phyloP scores from a whole-genome alignment of 495 filamentous ascomycete species.

The Podospora appendiculata region DNA sequence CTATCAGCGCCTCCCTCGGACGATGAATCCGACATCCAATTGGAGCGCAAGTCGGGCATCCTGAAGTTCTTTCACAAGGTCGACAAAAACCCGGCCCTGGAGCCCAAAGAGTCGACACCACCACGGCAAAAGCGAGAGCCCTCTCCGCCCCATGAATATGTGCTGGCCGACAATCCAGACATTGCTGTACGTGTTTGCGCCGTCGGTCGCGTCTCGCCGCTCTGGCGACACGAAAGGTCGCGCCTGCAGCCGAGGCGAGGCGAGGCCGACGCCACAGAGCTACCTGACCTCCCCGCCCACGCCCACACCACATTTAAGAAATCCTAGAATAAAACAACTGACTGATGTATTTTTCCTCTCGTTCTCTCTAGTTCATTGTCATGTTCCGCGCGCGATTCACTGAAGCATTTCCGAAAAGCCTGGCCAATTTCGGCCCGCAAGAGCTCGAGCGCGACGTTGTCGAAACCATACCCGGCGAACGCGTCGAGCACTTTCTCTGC shows the following conservation, averaged over 20 bases:
- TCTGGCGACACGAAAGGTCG: slow-evolving; percentile 31
- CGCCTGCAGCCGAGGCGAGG: slow-evolving; percentile 14
- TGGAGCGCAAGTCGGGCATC: slow-evolving; percentile 43
- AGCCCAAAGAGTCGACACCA: slow-evolving; percentile 45
- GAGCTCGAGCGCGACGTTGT: slow-evolving; percentile 84
- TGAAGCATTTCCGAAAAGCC: slow-evolving; percentile 77
- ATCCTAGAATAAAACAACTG: not conserved
- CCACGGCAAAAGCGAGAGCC: slow-evolving; percentile 68
- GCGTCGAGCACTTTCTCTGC: slow-evolving; percentile 82
- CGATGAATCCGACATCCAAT: slow-evolving; percentile 41
- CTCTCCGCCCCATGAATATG: slow-evolving; percentile 83
- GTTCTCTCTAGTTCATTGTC: slow-evolving; percentile 76
- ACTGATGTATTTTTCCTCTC: slow-evolving; percentile 17
- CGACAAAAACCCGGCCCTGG: slow-evolving; percentile 26
- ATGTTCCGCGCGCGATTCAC: slow-evolving; percentile 94
- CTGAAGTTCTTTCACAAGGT: slow-evolving; percentile 51
- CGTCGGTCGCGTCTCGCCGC: slow-evolving; percentile 17
- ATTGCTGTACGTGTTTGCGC: slow-evolving; percentile 64
- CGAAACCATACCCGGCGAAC: slow-evolving; percentile 69
- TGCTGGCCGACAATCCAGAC: slow-evolving; percentile 78
- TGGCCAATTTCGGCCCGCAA: slow-evolving; percentile 85
- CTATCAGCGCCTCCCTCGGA: slow-evolving; percentile 47
- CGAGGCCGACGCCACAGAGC: not conserved
- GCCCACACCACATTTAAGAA: too few species aligned
- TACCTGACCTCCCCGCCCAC: too few species aligned